Conservation (phyloP, 2,329 filamentous ascomycete species). For the Stemphylium vesicarium region DNA sequence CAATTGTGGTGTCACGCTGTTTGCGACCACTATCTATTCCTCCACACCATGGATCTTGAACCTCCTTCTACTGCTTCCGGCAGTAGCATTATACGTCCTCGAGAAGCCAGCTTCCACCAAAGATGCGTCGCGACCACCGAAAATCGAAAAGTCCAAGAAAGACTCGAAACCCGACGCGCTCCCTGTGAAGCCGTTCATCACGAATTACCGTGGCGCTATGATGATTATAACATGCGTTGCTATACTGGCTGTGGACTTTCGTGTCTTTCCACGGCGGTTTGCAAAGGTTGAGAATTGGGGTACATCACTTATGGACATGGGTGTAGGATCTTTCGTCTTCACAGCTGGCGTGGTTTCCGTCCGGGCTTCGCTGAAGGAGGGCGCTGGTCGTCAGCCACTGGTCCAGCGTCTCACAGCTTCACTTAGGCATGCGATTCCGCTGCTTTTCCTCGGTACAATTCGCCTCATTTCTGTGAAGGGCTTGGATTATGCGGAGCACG, state of each 20-base stretch:
- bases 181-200: conserved; percentile 89
- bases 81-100: conserved; percentile 65
- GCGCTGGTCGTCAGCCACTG: conserved; percentile 59
- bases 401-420: conserved; percentile 67
- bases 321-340: conserved; percentile 97
- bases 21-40: conserved; percentile 86
- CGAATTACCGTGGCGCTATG: conserved; percentile 89
- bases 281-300: conserved; percentile 99
- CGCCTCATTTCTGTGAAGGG: conserved; percentile 90
- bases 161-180: conserved; percentile 57
- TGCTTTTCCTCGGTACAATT: conserved; percentile 79
- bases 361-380: conserved; percentile 76
- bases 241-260: conserved; percentile 97
- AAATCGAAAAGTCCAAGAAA: conserved; percentile 25
- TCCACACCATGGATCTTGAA: conserved; percentile 75
- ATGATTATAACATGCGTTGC: conserved; percentile 87
- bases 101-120: conserved; percentile 27
- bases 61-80: conserved; percentile 74
- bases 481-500: conserved; percentile 94
- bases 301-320: conserved; percentile 97
- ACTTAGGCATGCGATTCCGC: conserved; percentile 79
- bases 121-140: conserved; percentile 28
- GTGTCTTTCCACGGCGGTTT: conserved; percentile 88
- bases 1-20: conserved; percentile 80
- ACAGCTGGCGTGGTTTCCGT: conserved; percentile 90